Conservation (phyloP, 805 yeast species). For the Zygosaccharomyces bisporus region DNA sequence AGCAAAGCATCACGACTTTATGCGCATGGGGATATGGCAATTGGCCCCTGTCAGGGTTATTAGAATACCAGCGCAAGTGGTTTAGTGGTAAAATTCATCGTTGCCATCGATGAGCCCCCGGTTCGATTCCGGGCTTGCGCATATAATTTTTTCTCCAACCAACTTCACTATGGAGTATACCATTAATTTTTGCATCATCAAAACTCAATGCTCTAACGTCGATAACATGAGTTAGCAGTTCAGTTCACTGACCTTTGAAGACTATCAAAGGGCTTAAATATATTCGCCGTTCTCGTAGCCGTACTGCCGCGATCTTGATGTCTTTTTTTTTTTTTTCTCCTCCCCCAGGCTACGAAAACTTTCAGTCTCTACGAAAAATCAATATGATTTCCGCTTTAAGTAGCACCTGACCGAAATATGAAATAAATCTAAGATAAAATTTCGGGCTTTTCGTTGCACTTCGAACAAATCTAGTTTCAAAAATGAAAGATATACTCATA, state of each 20-base stretch:
- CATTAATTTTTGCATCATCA: too few relatives aligned
- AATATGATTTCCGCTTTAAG: not conserved
- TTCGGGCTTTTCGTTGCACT: not conserved
- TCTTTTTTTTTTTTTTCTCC: too few relatives aligned
- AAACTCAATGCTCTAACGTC: too few relatives aligned
- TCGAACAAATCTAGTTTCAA: not conserved
- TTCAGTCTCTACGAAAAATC: not conserved
- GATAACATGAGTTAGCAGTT: too few relatives aligned
- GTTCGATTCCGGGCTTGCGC: constrained; percentile 10
- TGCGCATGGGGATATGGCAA: not conserved
- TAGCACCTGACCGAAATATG: not conserved
- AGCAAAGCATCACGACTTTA: too few relatives aligned
- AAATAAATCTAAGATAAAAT: not conserved
- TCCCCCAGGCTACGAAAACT: too few relatives aligned
- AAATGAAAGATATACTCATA: not conserved
- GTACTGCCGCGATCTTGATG: too few relatives aligned
- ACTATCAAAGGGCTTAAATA: too few relatives aligned
- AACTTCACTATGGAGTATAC: too few relatives aligned
- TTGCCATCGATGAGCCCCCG: constrained; percentile 11
- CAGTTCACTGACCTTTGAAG: too few relatives aligned
- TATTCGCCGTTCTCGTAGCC: not conserved
- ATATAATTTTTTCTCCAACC: too few relatives aligned
- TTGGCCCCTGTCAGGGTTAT: not conserved
- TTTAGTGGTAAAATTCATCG: constrained; percentile 10
- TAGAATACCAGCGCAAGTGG: not conserved